phyloP scores from a whole-genome alignment of 2,329 filamentous ascomycete species.

The Fusarium aywerte region DNA sequence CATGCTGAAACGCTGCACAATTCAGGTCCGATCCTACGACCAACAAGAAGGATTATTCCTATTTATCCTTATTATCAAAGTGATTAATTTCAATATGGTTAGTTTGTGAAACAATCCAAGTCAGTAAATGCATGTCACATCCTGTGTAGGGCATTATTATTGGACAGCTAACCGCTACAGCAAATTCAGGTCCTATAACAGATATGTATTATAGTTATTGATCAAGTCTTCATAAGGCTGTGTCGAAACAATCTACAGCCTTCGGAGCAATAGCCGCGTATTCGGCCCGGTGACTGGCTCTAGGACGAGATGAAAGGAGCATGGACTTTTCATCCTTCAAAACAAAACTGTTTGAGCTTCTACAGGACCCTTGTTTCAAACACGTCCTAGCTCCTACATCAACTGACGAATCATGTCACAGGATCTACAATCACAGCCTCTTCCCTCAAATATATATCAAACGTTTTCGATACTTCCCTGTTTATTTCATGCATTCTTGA shows the following conservation, averaged over 20 bases:
- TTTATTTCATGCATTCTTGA: constrained; percentile 22
- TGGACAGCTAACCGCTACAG: constrained; percentile 1
- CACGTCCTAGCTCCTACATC: constrained; percentile 7
- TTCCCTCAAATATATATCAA: constrained; percentile 36
- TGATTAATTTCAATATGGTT: fast-evolving
- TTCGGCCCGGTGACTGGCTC: constrained; percentile 25
- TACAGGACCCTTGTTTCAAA: constrained; percentile 27
- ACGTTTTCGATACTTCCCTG: constrained; percentile 13
- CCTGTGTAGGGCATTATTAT: fast-evolving
- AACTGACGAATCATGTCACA: constrained; percentile 14
- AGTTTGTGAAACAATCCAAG: not conserved
- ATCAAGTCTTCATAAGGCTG: not conserved
- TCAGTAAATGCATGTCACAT: not conserved
- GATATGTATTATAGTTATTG: not conserved
- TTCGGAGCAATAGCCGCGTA: not conserved
- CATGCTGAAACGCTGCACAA: constrained; percentile 12
- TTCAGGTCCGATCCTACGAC: constrained; percentile 20
- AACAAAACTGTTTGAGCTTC: constrained; percentile 1
- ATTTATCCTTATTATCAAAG: not conserved
- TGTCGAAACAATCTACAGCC: not conserved
- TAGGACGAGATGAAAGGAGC: constrained; percentile 36
- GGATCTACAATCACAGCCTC: constrained; percentile 21
- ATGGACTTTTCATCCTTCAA: constrained; percentile 15
- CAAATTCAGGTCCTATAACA: not conserved
- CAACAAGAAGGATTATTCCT: not conserved